Percentiles rank a stretch among this genome's conserved stretches.
Evolutionary conservation across 306 rosid genomes (phyloP).

Genomic region (Delonix regia): DNA sequence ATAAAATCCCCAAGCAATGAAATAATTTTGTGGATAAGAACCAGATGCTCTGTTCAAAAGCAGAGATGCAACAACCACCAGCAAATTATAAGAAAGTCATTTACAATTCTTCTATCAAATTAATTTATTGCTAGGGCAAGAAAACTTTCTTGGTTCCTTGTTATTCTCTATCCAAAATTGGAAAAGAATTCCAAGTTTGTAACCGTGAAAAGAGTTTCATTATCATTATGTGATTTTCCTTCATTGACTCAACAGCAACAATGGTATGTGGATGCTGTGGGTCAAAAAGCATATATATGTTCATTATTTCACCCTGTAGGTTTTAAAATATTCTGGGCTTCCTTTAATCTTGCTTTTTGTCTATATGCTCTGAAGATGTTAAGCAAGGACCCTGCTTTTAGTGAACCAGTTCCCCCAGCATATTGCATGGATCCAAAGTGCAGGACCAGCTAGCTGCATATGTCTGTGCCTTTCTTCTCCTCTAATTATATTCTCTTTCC

Average conservation of each 20-base stretch:
- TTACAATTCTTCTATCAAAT: slow-evolving; percentile 30
- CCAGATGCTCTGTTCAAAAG: slow-evolving; percentile 51
- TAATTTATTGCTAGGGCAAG: neutral
- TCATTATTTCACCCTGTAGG: slow-evolving; percentile 38
- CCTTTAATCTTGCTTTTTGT: slow-evolving; percentile 16
- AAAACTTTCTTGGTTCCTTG: neutral
- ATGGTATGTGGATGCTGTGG: neutral
- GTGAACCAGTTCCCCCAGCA: slow-evolving; percentile 55
- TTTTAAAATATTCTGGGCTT: slow-evolving; percentile 47
- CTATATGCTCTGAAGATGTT: slow-evolving; percentile 44
- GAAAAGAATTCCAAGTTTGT: neutral
- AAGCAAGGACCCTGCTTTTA: slow-evolving; percentile 44
- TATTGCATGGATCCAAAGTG: slow-evolving; percentile 39
- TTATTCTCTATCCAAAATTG: slow-evolving; percentile 4
- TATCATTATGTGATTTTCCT: neutral
- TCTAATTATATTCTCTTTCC: slow-evolving; percentile 15
- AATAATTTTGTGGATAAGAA: slow-evolving; percentile 61
- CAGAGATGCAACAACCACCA: slow-evolving; percentile 36
- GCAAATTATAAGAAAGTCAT: slow-evolving; percentile 44
- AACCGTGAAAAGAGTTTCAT: neutral
- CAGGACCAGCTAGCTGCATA: slow-evolving; percentile 43
- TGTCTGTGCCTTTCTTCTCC: slow-evolving; percentile 34
- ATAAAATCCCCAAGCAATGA: slow-evolving; percentile 40
- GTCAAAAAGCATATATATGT: slow-evolving; percentile 38
- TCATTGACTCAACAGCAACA: slow-evolving; percentile 36